phyloP scores from a whole-genome alignment of 495 filamentous ascomycete genomes.

The Penicillium verhagenii region DNA sequence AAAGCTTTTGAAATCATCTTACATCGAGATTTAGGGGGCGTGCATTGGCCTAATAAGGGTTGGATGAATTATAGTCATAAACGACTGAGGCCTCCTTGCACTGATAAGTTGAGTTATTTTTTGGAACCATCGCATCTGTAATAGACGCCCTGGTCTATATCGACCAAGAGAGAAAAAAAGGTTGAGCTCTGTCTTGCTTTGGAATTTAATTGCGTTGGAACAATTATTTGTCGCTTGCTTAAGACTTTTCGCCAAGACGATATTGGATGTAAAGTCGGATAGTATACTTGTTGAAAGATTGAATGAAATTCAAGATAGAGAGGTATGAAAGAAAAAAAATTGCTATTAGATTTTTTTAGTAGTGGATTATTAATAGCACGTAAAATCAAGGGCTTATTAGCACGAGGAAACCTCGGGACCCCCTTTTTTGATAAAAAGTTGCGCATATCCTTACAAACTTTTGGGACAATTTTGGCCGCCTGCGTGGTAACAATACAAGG shows the following conservation, averaged over 20 bases:
- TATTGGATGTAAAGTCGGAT: too few species aligned
- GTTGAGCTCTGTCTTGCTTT: not conserved
- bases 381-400: too few species aligned
- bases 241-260: not conserved
- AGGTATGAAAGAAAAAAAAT: too few species aligned
- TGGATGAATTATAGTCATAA: not conserved
- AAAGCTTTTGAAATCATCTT: not conserved
- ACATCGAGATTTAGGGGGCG: not conserved
- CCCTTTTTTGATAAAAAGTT: too few species aligned
- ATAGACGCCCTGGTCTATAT: not conserved
- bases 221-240: not conserved
- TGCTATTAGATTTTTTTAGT: too few species aligned
- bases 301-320: too few species aligned
- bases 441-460: too few species aligned
- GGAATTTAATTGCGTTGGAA: not conserved
- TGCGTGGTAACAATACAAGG: too few species aligned
- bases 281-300: too few species aligned
- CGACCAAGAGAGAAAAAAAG: not conserved
- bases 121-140: not conserved
- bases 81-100: not conserved
- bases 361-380: too few species aligned
- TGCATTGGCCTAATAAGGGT: not conserved
- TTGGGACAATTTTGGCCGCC: too few species aligned
- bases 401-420: too few species aligned
- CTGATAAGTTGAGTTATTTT: not conserved